Evolutionary conservation across 768 basidiomycete species (phyloP).

Genomic region (Pisolithus albus): DNA sequence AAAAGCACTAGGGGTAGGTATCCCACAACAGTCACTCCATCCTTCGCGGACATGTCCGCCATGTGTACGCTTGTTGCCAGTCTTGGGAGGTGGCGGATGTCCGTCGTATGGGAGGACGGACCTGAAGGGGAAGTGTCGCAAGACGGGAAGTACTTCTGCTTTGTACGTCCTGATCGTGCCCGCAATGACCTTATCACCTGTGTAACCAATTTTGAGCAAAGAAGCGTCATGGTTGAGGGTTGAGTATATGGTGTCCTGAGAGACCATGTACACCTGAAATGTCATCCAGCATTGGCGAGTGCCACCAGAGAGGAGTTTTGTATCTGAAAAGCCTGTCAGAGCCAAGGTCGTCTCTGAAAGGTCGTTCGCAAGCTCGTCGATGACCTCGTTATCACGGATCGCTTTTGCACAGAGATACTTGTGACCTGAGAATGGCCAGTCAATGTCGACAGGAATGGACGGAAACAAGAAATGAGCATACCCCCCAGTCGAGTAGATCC

Average conservation of each 20-base stretch:
- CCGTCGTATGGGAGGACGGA: slow-evolving; percentile 67
- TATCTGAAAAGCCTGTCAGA: too few relatives aligned
- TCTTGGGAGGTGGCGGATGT: slow-evolving; percentile 33
- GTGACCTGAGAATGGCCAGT: slow-evolving; percentile 48
- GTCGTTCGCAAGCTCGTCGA: slow-evolving; percentile 84
- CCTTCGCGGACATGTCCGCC: slow-evolving; percentile 38
- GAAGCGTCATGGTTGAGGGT: neutral
- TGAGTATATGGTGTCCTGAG: neutral
- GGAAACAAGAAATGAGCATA: slow-evolving; percentile 13
- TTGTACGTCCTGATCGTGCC: slow-evolving; percentile 99
- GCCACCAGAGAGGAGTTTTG: slow-evolving; percentile 96
- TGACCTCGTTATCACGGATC: slow-evolving; percentile 85
- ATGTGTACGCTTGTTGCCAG: slow-evolving; percentile 16
- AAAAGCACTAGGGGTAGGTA: too few relatives aligned
- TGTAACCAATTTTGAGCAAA: neutral
- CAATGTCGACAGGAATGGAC: neutral
- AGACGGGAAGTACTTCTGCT: slow-evolving; percentile 93
- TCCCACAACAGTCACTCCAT: too few relatives aligned
- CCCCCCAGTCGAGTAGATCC: slow-evolving; percentile 75
- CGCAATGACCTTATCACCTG: slow-evolving; percentile 86
- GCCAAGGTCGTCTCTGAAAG: too few relatives aligned
- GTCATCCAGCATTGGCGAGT: slow-evolving; percentile 98
- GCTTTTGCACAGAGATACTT: slow-evolving; percentile 87
- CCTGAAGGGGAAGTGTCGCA: slow-evolving; percentile 95
- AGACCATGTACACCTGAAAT: slow-evolving; percentile 64